Percentiles rank a stretch among this genome's conserved stretches.
These are phyloP conservation scores for Nicotiana otophora DNA, from an alignment of 257 asterid species.

Conservation along the genomic window DNA sequence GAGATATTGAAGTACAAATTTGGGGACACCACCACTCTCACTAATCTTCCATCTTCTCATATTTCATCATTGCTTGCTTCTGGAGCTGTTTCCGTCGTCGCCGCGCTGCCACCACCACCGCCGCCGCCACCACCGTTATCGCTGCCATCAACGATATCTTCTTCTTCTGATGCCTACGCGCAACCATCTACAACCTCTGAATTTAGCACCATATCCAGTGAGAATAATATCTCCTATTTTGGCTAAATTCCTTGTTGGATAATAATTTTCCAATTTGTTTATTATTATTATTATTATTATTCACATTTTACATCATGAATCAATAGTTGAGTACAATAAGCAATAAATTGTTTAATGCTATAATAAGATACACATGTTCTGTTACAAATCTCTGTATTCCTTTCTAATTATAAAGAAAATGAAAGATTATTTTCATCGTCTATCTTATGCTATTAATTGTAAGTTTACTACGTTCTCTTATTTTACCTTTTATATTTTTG, in stretches of 20 bases:
- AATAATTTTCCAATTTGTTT: constrained; percentile 5
- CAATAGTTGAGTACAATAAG: constrained; percentile 4
- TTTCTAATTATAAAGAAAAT: background rate
- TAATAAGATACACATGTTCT: background rate
- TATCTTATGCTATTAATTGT: background rate
- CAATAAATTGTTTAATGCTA: constrained; percentile 19
- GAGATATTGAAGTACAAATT: constrained; percentile 58
- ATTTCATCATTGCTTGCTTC: constrained; percentile 38
- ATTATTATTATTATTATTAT: background rate
- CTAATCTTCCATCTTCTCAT: constrained; percentile 26
- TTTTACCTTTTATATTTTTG: background rate
- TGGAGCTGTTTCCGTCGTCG: constrained; percentile 35
- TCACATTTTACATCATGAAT: background rate
- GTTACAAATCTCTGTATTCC: background rate
- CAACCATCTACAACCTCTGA: constrained; percentile 34
- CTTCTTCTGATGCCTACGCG: constrained; percentile 36
- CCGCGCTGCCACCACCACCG: constrained; percentile 25
- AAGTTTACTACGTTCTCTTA: background rate
- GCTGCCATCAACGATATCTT: constrained; percentile 20
- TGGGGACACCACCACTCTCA: constrained; percentile 24
- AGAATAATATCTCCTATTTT: constrained; percentile 48
- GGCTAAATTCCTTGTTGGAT: constrained; percentile 29
- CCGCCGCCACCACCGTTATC: constrained; percentile 21
- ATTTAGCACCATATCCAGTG: constrained; percentile 42
- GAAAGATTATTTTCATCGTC: background rate